phyloP scores from a whole-genome alignment of 2,329 filamentous ascomycete genomes.

The Teratosphaeria epicoccoides region DNA sequence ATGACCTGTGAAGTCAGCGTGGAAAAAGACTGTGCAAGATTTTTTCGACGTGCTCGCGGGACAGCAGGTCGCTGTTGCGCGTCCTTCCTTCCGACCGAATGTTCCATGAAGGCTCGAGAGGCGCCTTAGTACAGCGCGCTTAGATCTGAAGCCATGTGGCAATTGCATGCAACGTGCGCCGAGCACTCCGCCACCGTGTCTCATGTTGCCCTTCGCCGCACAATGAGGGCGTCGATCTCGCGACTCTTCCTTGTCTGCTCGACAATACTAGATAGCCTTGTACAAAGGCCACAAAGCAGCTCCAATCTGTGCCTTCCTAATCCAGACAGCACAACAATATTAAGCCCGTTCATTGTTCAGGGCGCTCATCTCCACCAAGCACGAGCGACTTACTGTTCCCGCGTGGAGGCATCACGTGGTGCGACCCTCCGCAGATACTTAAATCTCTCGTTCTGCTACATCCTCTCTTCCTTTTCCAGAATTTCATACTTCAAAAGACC shows the following conservation, averaged over 20 bases:
- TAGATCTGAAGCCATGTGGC: too few relatives aligned
- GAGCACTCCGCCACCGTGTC: too few relatives aligned
- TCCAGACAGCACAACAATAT: background rate
- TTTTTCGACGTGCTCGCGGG: too few relatives aligned
- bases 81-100: too few relatives aligned
- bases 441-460: background rate
- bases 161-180: too few relatives aligned
- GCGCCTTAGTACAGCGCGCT: too few relatives aligned
- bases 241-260: background rate
- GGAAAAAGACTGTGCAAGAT: too few relatives aligned
- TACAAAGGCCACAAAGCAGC: background rate
- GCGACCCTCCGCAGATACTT: background rate
- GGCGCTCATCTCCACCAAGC: background rate
- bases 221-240: too few relatives aligned
- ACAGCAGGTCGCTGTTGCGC: too few relatives aligned
- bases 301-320: background rate
- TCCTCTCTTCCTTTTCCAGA: background rate
- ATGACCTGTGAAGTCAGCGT: too few relatives aligned
- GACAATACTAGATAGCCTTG: background rate
- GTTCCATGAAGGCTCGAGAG: too few relatives aligned
- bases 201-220: too few relatives aligned
- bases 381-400: background rate
- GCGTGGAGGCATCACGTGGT: background rate
- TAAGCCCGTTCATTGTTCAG: background rate
- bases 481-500: background rate